A percentile compares a stretch with the other conserved stretches of the same genome.
Evolutionary conservation across 257 asterid species (phyloP).

Genomic region (Rhazya stricta): DNA sequence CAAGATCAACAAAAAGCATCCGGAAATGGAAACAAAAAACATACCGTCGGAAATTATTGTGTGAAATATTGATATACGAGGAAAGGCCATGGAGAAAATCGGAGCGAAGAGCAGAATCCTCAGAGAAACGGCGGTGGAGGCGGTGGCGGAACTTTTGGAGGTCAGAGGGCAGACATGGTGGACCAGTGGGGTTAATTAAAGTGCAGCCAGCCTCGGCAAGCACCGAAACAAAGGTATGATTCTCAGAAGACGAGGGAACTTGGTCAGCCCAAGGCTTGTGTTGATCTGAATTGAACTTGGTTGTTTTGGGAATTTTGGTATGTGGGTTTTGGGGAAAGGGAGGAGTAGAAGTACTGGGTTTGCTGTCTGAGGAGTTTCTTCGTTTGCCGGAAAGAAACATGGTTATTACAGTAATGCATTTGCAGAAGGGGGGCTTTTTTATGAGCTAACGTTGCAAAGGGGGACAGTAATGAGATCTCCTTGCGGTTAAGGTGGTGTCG

Average conservation of each 20-base stretch:
- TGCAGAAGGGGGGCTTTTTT: no score
- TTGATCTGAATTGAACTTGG: slow-evolving; percentile 22
- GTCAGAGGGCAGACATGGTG: slow-evolving; percentile 67
- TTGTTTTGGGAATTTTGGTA: slow-evolving; percentile 20
- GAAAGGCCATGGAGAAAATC: slow-evolving; percentile 58
- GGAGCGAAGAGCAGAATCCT: slow-evolving; percentile 45
- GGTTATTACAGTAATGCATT: neutral
- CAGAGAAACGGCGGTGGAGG: slow-evolving; percentile 44
- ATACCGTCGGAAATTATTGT: slow-evolving; percentile 56
- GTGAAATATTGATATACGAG: slow-evolving; percentile 37
- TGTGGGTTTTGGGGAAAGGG: slow-evolving; percentile 15
- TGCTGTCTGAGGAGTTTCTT: slow-evolving; percentile 1
- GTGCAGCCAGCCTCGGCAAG: slow-evolving; percentile 83
- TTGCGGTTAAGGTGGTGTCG: no score
- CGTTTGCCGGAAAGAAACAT: slow-evolving; percentile 26
- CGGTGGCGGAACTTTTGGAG: slow-evolving; percentile 55
- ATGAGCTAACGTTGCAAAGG: no score
- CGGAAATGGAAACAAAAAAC: neutral
- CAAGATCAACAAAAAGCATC: neutral
- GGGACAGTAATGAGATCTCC: no score
- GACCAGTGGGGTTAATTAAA: slow-evolving; percentile 50
- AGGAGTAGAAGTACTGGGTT: slow-evolving; percentile 14
- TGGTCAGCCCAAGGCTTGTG: slow-evolving; percentile 19
- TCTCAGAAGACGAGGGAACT: slow-evolving; percentile 12
- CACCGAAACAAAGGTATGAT: slow-evolving; percentile 45